Evolutionary conservation across 2,329 filamentous ascomycete species (phyloP).

Genomic region (Fusarium hainanense): DNA sequence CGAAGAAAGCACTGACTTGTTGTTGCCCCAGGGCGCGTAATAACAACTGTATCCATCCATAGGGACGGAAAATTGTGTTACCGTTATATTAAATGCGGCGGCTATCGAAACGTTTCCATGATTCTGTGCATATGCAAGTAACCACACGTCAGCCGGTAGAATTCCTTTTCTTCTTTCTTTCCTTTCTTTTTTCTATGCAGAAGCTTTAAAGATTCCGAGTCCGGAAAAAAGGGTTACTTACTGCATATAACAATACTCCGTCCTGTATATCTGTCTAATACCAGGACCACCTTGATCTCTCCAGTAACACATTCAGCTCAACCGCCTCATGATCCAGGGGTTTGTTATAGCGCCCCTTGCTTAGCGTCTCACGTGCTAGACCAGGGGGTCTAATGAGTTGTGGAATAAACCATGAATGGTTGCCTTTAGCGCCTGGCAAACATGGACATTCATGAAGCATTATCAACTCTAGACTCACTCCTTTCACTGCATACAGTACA

Average conservation of each 20-base stretch:
- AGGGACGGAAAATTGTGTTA: constrained; percentile 11
- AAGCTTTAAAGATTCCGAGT: background rate
- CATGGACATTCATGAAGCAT: constrained; percentile 11
- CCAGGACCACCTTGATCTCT: constrained; percentile 9
- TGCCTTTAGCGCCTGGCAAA: constrained; percentile 7
- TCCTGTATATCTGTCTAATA: background rate
- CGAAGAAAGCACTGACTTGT: background rate
- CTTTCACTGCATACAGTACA: background rate
- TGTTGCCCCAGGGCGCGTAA: constrained; percentile 15
- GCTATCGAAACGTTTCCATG: constrained; percentile 30
- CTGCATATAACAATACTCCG: background rate
- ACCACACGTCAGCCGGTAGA: constrained; percentile 1
- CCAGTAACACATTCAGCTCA: constrained; percentile 16
- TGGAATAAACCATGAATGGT: background rate
- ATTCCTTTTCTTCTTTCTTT: background rate
- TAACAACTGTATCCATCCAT: background rate
- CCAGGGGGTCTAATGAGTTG: constrained; percentile 12
- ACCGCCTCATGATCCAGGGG: constrained; percentile 19
- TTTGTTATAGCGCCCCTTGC: constrained; percentile 1
- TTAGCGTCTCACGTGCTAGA: constrained; percentile 29
- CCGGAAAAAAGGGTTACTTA: background rate
- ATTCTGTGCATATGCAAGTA: constrained; percentile 29
- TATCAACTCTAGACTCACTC: constrained; percentile 2
- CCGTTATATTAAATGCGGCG: constrained; percentile 24
- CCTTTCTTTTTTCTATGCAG: background rate